phyloP scores from a whole-genome alignment of 495 filamentous ascomycete genomes.

The Talaromyces borbonicus region DNA sequence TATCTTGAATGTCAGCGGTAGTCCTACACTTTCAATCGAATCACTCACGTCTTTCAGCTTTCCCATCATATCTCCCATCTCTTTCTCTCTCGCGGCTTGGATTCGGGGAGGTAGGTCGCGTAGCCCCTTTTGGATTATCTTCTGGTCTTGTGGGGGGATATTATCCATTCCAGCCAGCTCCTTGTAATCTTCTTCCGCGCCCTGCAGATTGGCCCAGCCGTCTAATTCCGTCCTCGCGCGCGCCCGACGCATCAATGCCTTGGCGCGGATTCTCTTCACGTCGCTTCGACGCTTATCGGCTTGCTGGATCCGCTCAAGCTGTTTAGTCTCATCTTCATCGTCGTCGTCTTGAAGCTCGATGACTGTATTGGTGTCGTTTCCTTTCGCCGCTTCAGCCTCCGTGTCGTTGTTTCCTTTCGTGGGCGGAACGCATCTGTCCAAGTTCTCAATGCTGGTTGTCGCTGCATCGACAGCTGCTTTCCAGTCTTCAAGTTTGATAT shows the following conservation, averaged over 20 bases:
- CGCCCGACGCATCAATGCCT: slow-evolving; percentile 78
- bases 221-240: slow-evolving; percentile 59
- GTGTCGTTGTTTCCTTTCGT: slow-evolving; percentile 11
- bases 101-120: slow-evolving; percentile 52
- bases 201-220: slow-evolving; percentile 73
- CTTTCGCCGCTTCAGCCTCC: slow-evolving; percentile 9
- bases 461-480: slow-evolving; percentile 71
- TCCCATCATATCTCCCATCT: slow-evolving; percentile 92
- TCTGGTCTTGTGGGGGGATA: slow-evolving; percentile 53
- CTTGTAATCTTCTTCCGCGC: slow-evolving; percentile 71
- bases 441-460: slow-evolving; percentile 57
- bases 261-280: slow-evolving; percentile 68
- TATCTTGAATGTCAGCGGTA: slow-evolving; percentile 20
- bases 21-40: neutral
- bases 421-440: slow-evolving; percentile 49
- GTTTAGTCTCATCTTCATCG: slow-evolving; percentile 50
- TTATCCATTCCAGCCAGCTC: slow-evolving; percentile 43
- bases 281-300: slow-evolving; percentile 45
- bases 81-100: slow-evolving; percentile 67
- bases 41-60: slow-evolving; percentile 75
- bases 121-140: slow-evolving; percentile 56
- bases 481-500: slow-evolving; percentile 80
- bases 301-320: slow-evolving; percentile 39
- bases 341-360: slow-evolving; percentile 47
- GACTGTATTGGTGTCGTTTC: slow-evolving; percentile 32